Evolutionary conservation across 2,329 filamentous ascomycete genomes (phyloP).

Genomic region (Microcyclospora tardicrescens): DNA sequence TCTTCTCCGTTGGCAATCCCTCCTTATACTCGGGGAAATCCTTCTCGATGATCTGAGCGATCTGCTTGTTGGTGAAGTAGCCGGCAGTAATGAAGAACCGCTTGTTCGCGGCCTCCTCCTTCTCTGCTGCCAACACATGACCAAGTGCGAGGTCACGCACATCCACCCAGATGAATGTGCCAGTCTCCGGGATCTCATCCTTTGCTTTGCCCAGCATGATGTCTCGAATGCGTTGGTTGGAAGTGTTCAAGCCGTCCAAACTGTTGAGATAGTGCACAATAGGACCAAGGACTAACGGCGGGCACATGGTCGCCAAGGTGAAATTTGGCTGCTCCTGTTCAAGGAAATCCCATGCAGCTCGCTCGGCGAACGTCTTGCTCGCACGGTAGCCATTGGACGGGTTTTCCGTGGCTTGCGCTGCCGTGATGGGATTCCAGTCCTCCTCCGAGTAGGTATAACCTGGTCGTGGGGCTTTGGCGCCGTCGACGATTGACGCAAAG

Average conservation of each 20-base stretch:
- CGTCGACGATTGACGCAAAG: conserved; percentile 52
- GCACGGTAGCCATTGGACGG: conserved; percentile 34
- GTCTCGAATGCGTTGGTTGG: conserved; percentile 53
- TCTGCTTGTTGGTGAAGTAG: conserved; percentile 48
- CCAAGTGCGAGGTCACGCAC: conserved; percentile 47
- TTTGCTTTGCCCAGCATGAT: conserved; percentile 51
- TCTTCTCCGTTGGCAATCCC: conserved; percentile 31
- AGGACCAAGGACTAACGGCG: conserved; percentile 38
- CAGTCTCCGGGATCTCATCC: conserved; percentile 42
- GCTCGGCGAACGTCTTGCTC: conserved; percentile 51
- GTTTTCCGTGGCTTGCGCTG: conserved; percentile 35
- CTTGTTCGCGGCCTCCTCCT: conserved; percentile 45
- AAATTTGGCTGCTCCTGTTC: conserved; percentile 40
- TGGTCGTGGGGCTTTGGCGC: conserved; percentile 37
- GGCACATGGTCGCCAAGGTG: conserved; percentile 36
- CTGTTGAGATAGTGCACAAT: conserved; percentile 48
- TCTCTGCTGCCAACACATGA: conserved; percentile 47
- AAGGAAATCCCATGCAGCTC: conserved; percentile 41
- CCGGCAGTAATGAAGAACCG: conserved; percentile 52
- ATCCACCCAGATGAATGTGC: conserved; percentile 36
- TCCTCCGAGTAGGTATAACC: conserved; percentile 39
- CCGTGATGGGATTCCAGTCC: conserved; percentile 47
- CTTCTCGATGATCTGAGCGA: conserved; percentile 43
- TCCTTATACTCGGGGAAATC: conserved; percentile 42
- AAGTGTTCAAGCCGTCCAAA: conserved; percentile 56